phyloP scores from a whole-genome alignment of 768 basidiomycete species.

The Suillus variegatus region DNA sequence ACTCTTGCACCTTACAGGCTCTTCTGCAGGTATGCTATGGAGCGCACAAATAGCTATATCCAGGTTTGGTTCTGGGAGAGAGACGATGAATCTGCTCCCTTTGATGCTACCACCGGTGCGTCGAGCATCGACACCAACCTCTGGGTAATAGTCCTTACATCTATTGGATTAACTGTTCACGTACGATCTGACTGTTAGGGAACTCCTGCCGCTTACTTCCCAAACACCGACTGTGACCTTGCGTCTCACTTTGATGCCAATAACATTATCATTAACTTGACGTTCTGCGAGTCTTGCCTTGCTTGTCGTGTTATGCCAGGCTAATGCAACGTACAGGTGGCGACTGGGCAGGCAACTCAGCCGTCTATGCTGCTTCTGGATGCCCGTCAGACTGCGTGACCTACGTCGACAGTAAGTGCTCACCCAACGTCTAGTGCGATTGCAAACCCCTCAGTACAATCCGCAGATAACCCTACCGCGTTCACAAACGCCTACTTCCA shows the following conservation, averaged over 20 bases:
- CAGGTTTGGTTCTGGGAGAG: conserved; percentile 45
- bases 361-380: conserved; percentile 29
- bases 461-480: conserved; percentile 37
- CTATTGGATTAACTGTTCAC: not conserved
- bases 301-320: not conserved
- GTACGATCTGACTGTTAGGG: conserved; percentile 20
- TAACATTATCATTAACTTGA: conserved; percentile 36
- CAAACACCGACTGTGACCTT: conserved; percentile 42
- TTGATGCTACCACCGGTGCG: conserved; percentile 29
- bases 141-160: conserved; percentile 21
- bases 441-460: not conserved
- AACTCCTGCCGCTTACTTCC: conserved; percentile 36
- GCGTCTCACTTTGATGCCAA: conserved; percentile 35
- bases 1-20: not conserved
- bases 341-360: conserved; percentile 29
- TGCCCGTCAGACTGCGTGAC: conserved; percentile 33
- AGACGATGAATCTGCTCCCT: conserved; percentile 30
- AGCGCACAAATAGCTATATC: conserved; percentile 35
- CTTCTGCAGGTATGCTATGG: conserved; percentile 38
- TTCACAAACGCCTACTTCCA: conserved; percentile 45
- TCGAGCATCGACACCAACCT: conserved; percentile 18
- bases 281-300: conserved; percentile 28
- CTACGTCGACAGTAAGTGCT: conserved; percentile 30
- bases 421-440: not conserved
- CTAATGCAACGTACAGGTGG: conserved; percentile 23